Evolutionary conservation across 345 rosid species (phyloP), one percentile per base, ranked within the genome.

Genomic region (Camelina sativa): DNA sequence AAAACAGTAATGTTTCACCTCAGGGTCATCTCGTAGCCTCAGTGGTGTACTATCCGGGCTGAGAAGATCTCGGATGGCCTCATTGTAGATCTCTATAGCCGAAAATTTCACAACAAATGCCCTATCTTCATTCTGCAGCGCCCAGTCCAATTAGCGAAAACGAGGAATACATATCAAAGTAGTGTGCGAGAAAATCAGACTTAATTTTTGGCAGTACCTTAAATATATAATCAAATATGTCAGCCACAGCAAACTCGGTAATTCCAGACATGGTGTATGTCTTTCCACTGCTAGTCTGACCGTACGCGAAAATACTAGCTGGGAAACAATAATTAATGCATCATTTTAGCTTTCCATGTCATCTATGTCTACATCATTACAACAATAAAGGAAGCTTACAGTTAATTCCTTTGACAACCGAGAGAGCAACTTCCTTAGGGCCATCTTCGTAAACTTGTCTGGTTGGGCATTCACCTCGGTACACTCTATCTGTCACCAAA

Each of bases 271-370:
- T 95, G 20, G 99, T 95, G 82, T 94, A 90, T 15, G 98, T 94
- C 91, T 94, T 94, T 79, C 98, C 98, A 79, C 98, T 94, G 88
- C 97, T 90, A 28, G 99, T 95, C 84, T 95, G 98, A 43, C 99
- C 99, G 83, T 95, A 95, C 6, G 99, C 99, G 76, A 95, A 95
- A 35, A 95, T 86, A 77, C 91, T 92, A 46, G 99, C 99, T 95
- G 91, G 57, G 38, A 53, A 51, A 70, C 44, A 56, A 15, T 77
- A 67, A 25, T 34, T 46, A 50, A 13, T 62, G 5, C 63, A 25
- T 38, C 32, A 62, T 1, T 28, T 75, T 63, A 38, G 47, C 67
- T 12, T 63, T 34, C 6, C n/a, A 15, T 64, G 65, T 1, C 15
- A 65, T 65, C 12, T 0, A 77, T 37, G 6, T 47, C n/a, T 30